These are phyloP conservation scores for Grosmannia penicillata DNA, from an alignment of 2,329 filamentous ascomycete genomes.

Conservation along the genomic window DNA sequence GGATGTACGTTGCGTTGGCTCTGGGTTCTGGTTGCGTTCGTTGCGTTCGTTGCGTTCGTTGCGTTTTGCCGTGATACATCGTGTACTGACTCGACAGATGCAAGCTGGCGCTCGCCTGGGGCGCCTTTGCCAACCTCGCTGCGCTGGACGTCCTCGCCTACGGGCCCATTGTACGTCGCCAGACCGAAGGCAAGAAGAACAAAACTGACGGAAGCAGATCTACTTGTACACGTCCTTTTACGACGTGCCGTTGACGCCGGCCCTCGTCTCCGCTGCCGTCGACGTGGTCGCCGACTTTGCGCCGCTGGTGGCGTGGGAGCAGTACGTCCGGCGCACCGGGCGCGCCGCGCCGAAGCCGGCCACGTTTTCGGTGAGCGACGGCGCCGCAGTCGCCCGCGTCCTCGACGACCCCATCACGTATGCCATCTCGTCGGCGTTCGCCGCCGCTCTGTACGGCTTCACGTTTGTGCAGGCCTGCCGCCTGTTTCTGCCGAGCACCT, in stretches of 20 bases:
- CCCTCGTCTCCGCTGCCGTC: neutral
- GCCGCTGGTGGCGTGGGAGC: slow-evolving; percentile 2
- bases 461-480: slow-evolving; percentile 53
- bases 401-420: neutral
- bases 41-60: too few species aligned
- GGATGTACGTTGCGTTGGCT: slow-evolving; percentile 1
- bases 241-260: slow-evolving; percentile 27
- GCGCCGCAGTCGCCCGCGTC: neutral
- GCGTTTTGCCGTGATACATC: too few species aligned
- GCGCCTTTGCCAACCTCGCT: slow-evolving; percentile 47
- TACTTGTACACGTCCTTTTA: slow-evolving; percentile 72
- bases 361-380: too few species aligned
- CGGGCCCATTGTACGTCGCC: slow-evolving; percentile 50
- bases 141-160: slow-evolving; percentile 56
- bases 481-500: slow-evolving; percentile 53
- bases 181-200: too few species aligned
- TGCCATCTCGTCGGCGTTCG: slow-evolving; percentile 50
- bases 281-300: slow-evolving; percentile 2
- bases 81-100: slow-evolving; percentile 30
- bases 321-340: too few species aligned
- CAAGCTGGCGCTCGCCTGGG: slow-evolving; percentile 61
- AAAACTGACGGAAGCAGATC: slow-evolving; percentile 33
- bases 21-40: too few species aligned
- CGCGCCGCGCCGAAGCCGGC: too few species aligned
- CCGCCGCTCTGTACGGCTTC: slow-evolving; percentile 61